phyloP scores from a whole-genome alignment of 805 yeast genomes.

The Metschnikowia reukaufii region DNA sequence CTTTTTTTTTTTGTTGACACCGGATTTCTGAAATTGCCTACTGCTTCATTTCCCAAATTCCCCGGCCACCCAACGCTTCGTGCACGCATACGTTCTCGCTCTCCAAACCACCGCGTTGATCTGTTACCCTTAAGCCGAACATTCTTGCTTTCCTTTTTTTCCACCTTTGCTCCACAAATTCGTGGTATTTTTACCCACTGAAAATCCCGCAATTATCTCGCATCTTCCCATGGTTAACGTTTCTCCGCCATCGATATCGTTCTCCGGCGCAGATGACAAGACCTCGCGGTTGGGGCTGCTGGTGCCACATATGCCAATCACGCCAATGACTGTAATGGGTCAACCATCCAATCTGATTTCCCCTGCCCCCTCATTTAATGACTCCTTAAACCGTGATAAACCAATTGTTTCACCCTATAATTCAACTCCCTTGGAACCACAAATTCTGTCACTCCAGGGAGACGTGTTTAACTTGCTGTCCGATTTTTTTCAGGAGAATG shows the following conservation, averaged over 20 bases:
- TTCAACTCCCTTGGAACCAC: conserved; percentile 14
- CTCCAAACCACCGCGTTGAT: neutral
- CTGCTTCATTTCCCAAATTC: neutral
- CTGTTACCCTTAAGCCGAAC: neutral
- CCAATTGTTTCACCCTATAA: conserved; percentile 12
- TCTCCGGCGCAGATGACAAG: conserved; percentile 14
- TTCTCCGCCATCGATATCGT: conserved; percentile 19
- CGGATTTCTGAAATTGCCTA: no score
- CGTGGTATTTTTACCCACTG: neutral
- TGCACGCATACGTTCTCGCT: neutral
- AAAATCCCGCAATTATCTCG: neutral
- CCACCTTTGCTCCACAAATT: no score
- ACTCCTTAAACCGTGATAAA: neutral
- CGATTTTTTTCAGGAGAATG: conserved; percentile 9
- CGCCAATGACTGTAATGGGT: conserved; percentile 1
- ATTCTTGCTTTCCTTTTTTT: neutral
- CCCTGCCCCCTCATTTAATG: conserved; percentile 3
- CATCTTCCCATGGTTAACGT: conserved; percentile 12
- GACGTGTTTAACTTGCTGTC: conserved; percentile 14
- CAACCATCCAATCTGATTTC: conserved; percentile 1
- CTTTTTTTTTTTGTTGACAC: neutral
- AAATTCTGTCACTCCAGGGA: conserved; percentile 6
- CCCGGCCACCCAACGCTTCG: neutral
- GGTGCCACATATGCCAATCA: conserved; percentile 1
- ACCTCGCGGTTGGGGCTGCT: conserved; percentile 1